phyloP scores from a whole-genome alignment of 768 basidiomycete species.

The Kwoniella bestiolae region DNA sequence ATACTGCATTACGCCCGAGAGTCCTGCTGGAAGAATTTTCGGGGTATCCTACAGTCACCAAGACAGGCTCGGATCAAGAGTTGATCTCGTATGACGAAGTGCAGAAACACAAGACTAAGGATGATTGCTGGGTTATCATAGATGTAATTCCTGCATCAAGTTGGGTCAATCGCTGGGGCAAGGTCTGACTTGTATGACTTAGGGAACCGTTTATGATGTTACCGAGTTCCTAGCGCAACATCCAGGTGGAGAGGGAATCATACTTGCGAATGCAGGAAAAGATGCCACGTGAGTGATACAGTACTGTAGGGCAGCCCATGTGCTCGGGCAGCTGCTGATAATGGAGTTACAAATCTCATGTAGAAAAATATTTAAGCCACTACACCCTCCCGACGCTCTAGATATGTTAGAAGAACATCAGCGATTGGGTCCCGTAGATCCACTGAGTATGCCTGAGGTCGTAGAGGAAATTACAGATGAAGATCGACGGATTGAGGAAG shows the following conservation, averaged over 20 bases:
- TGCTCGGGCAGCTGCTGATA: not conserved
- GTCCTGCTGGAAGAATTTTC: no score
- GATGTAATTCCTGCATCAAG: constrained; percentile 60
- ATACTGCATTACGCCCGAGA: no score
- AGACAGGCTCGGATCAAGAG: constrained; percentile 44
- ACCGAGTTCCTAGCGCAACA: constrained; percentile 57
- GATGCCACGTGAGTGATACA: constrained; percentile 57
- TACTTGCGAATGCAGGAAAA: constrained; percentile 55
- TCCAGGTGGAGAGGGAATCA: constrained; percentile 54
- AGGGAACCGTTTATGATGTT: constrained; percentile 57
- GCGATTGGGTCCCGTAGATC: constrained; percentile 57
- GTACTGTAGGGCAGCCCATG: no score
- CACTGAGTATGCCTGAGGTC: constrained; percentile 41
- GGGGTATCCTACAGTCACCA: constrained; percentile 13
- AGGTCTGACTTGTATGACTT: not conserved
- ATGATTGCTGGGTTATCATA: constrained; percentile 92
- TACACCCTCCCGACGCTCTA: constrained; percentile 58
- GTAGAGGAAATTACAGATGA: constrained; percentile 47
- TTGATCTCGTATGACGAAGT: constrained; percentile 60
- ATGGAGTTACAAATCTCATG: not conserved
- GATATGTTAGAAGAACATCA: constrained; percentile 48
- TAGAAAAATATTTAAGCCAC: constrained; percentile 54
- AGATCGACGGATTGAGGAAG: constrained; percentile 50
- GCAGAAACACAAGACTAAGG: constrained; percentile 73
- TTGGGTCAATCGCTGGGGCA: not conserved